phyloP scores from a whole-genome alignment of 495 filamentous ascomycete species.

The Parathielavia appendiculata region DNA sequence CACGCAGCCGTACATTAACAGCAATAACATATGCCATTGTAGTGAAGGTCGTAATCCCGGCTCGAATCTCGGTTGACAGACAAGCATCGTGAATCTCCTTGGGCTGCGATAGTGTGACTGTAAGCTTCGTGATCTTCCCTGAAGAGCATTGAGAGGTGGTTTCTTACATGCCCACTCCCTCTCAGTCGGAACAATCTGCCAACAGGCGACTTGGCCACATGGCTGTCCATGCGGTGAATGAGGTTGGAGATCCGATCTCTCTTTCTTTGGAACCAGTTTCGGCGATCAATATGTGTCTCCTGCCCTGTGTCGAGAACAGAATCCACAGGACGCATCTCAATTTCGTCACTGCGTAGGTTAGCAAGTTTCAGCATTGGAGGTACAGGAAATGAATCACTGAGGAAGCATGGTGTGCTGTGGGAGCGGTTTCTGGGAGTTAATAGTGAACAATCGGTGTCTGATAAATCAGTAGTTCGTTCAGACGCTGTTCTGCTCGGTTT shows the following conservation, averaged over 20 bases:
- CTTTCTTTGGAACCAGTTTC: not conserved
- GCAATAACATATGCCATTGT: slow-evolving; percentile 80
- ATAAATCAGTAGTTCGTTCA: too few species aligned
- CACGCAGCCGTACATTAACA: slow-evolving; percentile 41
- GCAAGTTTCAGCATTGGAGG: not conserved
- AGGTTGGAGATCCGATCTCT: not conserved
- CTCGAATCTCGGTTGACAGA: slow-evolving; percentile 73
- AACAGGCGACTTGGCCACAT: slow-evolving; percentile 46
- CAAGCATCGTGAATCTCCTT: slow-evolving; percentile 53
- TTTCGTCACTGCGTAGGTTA: slow-evolving; percentile 15
- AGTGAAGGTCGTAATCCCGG: slow-evolving; percentile 78
- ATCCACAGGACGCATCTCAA: slow-evolving; percentile 16
- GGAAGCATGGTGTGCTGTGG: not conserved
- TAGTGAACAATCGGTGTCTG: not conserved
- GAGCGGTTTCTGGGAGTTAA: not conserved
- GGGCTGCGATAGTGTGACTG: slow-evolving; percentile 40
- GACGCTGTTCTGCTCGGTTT: too few species aligned
- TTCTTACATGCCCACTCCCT: slow-evolving; percentile 60
- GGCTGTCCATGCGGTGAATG: slow-evolving; percentile 28
- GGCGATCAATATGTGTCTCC: not conserved
- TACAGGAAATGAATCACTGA: not conserved
- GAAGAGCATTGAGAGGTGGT: slow-evolving; percentile 12
- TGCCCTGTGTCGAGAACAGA: not conserved
- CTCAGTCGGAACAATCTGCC: slow-evolving; percentile 69
- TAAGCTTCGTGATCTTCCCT: not conserved